Conservation (phyloP, 371 early-diverging fungal species). For the Rhizopus microsporus region DNA sequence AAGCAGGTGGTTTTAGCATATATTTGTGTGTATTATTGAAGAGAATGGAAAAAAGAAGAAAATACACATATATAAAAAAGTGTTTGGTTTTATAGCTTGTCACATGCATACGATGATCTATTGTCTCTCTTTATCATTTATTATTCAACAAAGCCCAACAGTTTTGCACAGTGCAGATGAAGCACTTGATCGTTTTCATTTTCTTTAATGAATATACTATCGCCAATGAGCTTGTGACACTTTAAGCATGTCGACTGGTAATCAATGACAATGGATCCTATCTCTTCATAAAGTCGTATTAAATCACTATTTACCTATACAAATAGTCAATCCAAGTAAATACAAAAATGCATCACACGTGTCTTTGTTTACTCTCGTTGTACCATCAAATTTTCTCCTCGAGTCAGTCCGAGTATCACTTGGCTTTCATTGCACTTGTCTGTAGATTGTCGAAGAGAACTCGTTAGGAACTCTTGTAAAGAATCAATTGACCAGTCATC, state of each 20-base stretch:
- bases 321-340: neutral
- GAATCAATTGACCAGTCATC: constrained; percentile 66
- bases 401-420: constrained; percentile 56
- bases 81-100: neutral
- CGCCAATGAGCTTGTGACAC: constrained; percentile 52
- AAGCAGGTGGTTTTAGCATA: constrained; percentile 23
- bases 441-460: constrained; percentile 54
- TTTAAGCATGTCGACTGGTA: constrained; percentile 48
- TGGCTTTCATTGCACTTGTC: constrained; percentile 58
- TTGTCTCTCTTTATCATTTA: neutral
- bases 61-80: neutral
- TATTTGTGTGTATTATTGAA: neutral
- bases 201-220: constrained; percentile 53
- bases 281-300: constrained; percentile 45
- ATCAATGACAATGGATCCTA: constrained; percentile 51
- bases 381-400: constrained; percentile 67
- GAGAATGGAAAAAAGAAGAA: neutral
- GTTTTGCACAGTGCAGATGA: constrained; percentile 59
- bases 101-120: neutral
- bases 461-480: constrained; percentile 55
- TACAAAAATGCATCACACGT: neutral
- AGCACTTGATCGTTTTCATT: constrained; percentile 48
- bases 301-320: constrained; percentile 44
- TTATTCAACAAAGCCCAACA: constrained; percentile 22
- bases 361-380: constrained; percentile 3